phyloP scores from a whole-genome alignment of 2,329 filamentous ascomycete species.

The Microdochium trichocladiopsis region DNA sequence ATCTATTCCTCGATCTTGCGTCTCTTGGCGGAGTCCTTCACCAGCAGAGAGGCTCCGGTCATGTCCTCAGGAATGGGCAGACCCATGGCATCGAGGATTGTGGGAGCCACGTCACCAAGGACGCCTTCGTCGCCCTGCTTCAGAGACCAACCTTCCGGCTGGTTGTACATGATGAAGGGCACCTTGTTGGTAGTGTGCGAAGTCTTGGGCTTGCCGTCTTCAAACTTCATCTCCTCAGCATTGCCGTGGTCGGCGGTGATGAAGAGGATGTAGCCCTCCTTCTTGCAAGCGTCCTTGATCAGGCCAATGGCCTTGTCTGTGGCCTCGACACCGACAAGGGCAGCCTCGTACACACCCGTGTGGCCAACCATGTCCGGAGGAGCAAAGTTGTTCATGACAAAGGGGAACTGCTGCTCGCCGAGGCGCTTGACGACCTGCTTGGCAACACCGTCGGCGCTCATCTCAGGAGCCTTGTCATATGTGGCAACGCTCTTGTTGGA shows the following conservation, averaged over 20 bases:
- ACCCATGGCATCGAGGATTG: slow-evolving; percentile 84
- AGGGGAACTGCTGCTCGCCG: slow-evolving; percentile 78
- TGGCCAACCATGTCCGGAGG: slow-evolving; percentile 99
- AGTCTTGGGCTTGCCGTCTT: slow-evolving; percentile 94
- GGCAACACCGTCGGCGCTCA: slow-evolving; percentile 88
- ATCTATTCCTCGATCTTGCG: not conserved
- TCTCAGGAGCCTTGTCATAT: slow-evolving; percentile 90
- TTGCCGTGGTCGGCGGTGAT: slow-evolving; percentile 97
- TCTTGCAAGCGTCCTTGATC: slow-evolving; percentile 90
- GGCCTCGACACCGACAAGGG: slow-evolving; percentile 73
- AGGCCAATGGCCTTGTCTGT: slow-evolving; percentile 92
- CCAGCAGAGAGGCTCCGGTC: slow-evolving; percentile 77
- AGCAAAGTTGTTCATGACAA: slow-evolving; percentile 99
- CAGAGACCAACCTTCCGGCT: slow-evolving; percentile 80
- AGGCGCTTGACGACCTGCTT: slow-evolving; percentile 87
- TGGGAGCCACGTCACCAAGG: slow-evolving; percentile 96
- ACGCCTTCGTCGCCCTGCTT: slow-evolving; percentile 74
- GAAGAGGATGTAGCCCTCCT: slow-evolving; percentile 88
- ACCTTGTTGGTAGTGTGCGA: slow-evolving; percentile 98
- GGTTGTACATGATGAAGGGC: slow-evolving; percentile 96
- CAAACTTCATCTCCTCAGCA: slow-evolving; percentile 97
- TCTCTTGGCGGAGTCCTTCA: slow-evolving; percentile 43
- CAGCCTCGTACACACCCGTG: slow-evolving; percentile 94
- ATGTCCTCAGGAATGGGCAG: slow-evolving; percentile 86
- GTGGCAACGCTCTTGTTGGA: slow-evolving; percentile 87